Conservation (phyloP, 2,329 filamentous ascomycete genomes). For the Lasiodiplodia sp. region DNA sequence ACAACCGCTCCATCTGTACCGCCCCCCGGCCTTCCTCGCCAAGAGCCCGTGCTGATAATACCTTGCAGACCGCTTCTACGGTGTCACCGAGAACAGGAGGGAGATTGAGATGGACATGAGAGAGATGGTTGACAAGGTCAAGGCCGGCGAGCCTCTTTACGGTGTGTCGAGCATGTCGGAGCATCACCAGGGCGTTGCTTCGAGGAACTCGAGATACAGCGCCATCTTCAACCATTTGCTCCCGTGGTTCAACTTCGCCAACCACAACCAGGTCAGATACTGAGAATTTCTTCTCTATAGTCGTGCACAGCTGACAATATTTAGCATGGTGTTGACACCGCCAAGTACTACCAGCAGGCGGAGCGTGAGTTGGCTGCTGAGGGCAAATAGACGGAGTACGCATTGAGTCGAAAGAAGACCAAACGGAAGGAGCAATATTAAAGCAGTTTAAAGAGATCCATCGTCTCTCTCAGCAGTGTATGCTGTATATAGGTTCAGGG, state of each 20-base stretch:
- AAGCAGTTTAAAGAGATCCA: slow-evolving; percentile 5
- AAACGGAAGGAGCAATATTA: neutral
- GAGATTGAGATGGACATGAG: slow-evolving; percentile 96
- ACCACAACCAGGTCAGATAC: slow-evolving; percentile 74
- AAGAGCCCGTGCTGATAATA: slow-evolving; percentile 65
- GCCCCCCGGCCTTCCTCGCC: slow-evolving; percentile 38
- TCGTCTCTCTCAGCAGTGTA: slow-evolving; percentile 18
- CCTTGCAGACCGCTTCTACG: slow-evolving; percentile 88
- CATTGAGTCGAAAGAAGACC: neutral
- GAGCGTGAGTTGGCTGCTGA: slow-evolving; percentile 92
- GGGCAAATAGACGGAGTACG: slow-evolving; percentile 43
- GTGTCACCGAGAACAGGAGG: slow-evolving; percentile 87
- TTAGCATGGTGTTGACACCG: slow-evolving; percentile 94
- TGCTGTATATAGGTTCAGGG: slow-evolving; percentile 27
- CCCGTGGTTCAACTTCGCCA: slow-evolving; percentile 98
- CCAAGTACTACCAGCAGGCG: slow-evolving; percentile 97
- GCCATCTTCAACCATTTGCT: slow-evolving; percentile 83
- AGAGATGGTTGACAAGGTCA: slow-evolving; percentile 97
- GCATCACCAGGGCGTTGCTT: slow-evolving; percentile 92
- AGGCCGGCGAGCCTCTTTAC: slow-evolving; percentile 88
- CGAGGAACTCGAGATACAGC: slow-evolving; percentile 90
- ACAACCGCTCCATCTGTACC: slow-evolving; percentile 84
- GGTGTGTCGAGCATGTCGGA: slow-evolving; percentile 79
- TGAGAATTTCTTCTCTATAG: slow-evolving; percentile 32
- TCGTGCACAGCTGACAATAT: neutral